Percentiles rank a stretch among this genome's conserved stretches.
These are phyloP conservation scores for Coniosporium tulheliwenetii DNA, from an alignment of 2,329 filamentous ascomycete genomes.

Conservation along the genomic window DNA sequence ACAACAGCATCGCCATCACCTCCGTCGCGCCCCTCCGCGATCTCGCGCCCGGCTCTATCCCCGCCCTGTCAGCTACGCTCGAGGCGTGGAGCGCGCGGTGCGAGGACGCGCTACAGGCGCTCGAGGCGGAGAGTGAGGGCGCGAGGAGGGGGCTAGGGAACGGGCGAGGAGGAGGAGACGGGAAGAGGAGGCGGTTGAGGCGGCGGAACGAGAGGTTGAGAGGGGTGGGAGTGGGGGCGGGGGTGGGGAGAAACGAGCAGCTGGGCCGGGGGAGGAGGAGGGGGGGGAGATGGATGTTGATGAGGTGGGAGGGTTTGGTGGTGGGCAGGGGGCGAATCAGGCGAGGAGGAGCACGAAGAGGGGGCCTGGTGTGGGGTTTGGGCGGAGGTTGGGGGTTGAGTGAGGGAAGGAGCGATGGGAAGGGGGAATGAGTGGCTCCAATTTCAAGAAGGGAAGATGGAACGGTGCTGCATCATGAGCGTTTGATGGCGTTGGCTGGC, in stretches of 20 bases:
- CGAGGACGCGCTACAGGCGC: slow-evolving; percentile 51
- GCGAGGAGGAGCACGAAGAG: slow-evolving; percentile 14
- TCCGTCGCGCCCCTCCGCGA: slow-evolving; percentile 78
- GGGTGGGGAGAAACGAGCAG: not conserved
- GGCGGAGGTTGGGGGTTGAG: too few species aligned
- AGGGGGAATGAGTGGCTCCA: too few species aligned
- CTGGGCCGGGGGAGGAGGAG: slow-evolving; percentile 5
- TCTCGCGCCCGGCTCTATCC: slow-evolving; percentile 57
- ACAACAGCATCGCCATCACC: slow-evolving; percentile 59
- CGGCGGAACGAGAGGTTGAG: slow-evolving; percentile 9
- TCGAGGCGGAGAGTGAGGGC: slow-evolving; percentile 58
- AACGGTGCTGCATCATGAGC: too few species aligned
- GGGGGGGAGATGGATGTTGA: slow-evolving; percentile 22
- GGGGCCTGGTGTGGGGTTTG: slow-evolving; percentile 2
- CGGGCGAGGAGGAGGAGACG: slow-evolving; percentile 25
- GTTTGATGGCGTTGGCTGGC: too few species aligned
- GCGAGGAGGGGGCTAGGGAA: slow-evolving; percentile 37
- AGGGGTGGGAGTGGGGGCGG: slow-evolving; percentile 10
- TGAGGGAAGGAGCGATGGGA: too few species aligned
- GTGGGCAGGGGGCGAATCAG: slow-evolving; percentile 7
- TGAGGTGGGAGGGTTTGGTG: slow-evolving; percentile 10
- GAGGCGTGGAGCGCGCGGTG: slow-evolving; percentile 68
- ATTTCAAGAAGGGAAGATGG: too few species aligned
- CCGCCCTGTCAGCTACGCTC: slow-evolving; percentile 51
- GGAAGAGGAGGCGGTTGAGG: slow-evolving; percentile 22